These are phyloP conservation scores for Sporothrix globosa DNA, from an alignment of 2,329 filamentous ascomycete species.

Conservation along the genomic window DNA sequence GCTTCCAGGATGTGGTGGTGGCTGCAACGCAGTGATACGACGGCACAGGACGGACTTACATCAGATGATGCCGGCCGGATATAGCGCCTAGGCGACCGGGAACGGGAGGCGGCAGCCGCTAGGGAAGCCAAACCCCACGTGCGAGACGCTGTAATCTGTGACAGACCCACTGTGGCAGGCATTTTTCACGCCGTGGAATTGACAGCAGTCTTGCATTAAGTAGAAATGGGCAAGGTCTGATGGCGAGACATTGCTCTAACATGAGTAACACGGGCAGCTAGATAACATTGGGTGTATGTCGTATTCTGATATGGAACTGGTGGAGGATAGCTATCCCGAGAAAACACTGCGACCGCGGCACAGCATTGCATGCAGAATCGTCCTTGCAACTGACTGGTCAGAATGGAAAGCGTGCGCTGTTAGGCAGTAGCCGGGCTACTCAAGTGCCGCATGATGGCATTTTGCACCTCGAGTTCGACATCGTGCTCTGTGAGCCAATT, in stretches of 20 bases:
- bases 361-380: too few species aligned
- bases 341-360: not conserved
- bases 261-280: not conserved
- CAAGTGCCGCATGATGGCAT: slow-evolving; percentile 15
- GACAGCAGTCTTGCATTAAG: too few species aligned
- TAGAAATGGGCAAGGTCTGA: not conserved
- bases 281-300: not conserved
- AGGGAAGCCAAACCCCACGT: not conserved
- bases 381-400: too few species aligned
- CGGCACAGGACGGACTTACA: not conserved
- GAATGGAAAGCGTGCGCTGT: not conserved
- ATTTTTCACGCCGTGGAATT: too few species aligned
- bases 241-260: slow-evolving; percentile 10
- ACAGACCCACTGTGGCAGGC: not conserved
- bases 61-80: slow-evolving; percentile 6
- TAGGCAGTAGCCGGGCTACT: not conserved
- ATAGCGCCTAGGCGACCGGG: not conserved
- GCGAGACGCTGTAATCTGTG: not conserved
- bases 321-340: not conserved
- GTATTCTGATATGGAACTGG: too few species aligned
- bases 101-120: slow-evolving; percentile 10
- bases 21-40: not conserved
- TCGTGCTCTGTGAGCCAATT: slow-evolving; percentile 29
- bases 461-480: slow-evolving; percentile 29
- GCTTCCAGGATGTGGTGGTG: not conserved